phyloP scores from a whole-genome alignment of 75 land plant genomes.

The Pseudotsuga menziesii region DNA sequence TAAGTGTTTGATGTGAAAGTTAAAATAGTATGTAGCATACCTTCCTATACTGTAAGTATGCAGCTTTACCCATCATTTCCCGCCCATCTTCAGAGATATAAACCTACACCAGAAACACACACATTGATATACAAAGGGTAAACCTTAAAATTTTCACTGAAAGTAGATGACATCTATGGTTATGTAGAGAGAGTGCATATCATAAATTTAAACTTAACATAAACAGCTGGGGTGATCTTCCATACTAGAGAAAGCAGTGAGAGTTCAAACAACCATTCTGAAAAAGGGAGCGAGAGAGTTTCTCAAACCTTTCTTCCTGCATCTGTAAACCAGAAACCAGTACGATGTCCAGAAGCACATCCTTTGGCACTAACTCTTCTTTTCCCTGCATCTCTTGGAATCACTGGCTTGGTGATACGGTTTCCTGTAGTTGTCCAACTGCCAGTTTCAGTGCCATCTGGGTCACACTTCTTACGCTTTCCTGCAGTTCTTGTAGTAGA shows the following conservation, averaged over 20 bases:
- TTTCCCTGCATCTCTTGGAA: conserved; percentile 48
- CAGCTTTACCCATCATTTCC: conserved; percentile 44
- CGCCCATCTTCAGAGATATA: conserved; percentile 47
- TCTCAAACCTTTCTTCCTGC: conserved; percentile 43
- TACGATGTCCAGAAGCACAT: too few relatives aligned
- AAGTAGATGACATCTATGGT: not conserved
- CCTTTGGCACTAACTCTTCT: conserved; percentile 34
- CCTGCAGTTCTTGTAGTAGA: conserved; percentile 8
- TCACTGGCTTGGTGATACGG: not conserved
- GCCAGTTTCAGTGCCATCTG: not conserved
- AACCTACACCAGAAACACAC: conserved; percentile 27
- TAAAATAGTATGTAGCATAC: conserved; percentile 13
- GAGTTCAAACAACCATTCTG: not conserved
- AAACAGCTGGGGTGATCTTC: not conserved
- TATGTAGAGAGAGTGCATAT: too few relatives aligned
- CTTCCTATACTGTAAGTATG: conserved; percentile 47
- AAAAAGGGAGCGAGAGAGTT: not conserved
- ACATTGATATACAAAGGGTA: not conserved
- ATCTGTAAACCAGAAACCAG: conserved; percentile 51
- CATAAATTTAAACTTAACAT: not conserved
- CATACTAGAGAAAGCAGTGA: not conserved
- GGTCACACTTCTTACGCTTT: not conserved
- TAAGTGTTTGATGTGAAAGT: not conserved
- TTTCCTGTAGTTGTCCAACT: conserved; percentile 3
- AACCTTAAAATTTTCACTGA: not conserved